Base-by-base conservation (phyloP, 306 rosid genomes). In the Prunus davidiana region DNA sequence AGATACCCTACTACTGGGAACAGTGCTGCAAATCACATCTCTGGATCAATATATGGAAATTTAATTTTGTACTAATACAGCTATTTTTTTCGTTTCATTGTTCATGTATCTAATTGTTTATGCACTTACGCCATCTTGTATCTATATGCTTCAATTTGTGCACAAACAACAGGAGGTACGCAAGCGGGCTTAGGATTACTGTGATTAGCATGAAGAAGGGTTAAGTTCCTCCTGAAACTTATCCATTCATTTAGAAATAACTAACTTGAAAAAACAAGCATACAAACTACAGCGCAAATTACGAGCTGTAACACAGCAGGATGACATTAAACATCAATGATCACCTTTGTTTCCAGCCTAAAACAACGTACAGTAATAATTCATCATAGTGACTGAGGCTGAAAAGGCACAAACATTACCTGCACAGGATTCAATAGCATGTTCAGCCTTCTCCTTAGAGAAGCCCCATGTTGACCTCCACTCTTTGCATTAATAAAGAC, bases 401-500 rank as follows among this genome's bases (percentile, higher is more conserved):
- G 45, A 68, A 22, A 41, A 58, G 75, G 69, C 68, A 76, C 45
- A 74, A 34, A 78, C 64, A 55, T 80, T 76, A 90, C 93, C 96
- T 90, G 96, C 51, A 85, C 85, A 51, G 96, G 96, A 82, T 90
- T 90, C 75, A 90, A 85, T 79, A 87, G 79, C 88, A 87, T 85
- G 73, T 90, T 88, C 86, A 90, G 84, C 79, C 91, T 88, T 85
- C 93, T 87, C 63, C 85, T 88, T 61, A 90, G 85, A 73, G 89
- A 85, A 64, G 88, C 83, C 76, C 96, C 96, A 65, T 82, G 84
- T 72, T 85, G 96, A 65, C 96, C 93, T 67, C 96, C 96, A 85
- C 93, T 90, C 64, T 80, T 85, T 77, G 90, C 73, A 87, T 90
- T 90, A 50, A 90, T 88, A 79, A 90, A 88, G 74, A 90, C 93